Base-by-base conservation (phyloP, 1,284 basidiomycete species). In the Naganishia sp. region DNA sequence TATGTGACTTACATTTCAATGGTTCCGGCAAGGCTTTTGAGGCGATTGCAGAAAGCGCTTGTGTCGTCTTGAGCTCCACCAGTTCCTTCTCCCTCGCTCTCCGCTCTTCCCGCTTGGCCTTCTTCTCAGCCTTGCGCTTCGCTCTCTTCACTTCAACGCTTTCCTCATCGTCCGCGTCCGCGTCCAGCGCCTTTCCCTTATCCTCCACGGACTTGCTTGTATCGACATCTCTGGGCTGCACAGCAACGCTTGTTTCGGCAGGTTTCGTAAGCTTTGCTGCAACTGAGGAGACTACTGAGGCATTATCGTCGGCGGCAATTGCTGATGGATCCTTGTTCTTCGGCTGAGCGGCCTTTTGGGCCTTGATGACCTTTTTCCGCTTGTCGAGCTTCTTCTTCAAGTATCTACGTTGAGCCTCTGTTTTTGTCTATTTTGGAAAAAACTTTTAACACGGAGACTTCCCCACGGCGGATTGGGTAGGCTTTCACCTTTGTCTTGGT, bases 341-440 rank as follows among this genome's bases (percentile, higher is more conserved):
- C 11, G 79, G 79, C 46, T 77, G 72, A 2, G 77, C 67, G 10
- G 73, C 74, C 61, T 76, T 76, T 23, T 75, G 73, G 0, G 80
- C 76, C 65, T 82, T 81, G 65, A 83, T 80, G 56, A 82, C 81
- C 47, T 82, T 80, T 74, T 87, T 87, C 74, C 84, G 81, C 60
- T 85, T 83, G 63, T 84, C 83, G 71, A 84, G 84, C 77, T 89
- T 89, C 63, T 84, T 84, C 71, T 85, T 85, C 43, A 88, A 79
- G 76, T 89, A 89, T 65, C 85, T 81, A 71, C 84, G 79, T 75
- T 89, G 87, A 6, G 86, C 84, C 46, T 82, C 85, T 0, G 85
- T 85, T 77, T 86, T 77, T 10, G 52, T 63, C 61, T 55, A 46
- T n/a, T 28, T 31, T 9, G 45, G 2, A 2, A 15, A 23, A 47